These are phyloP conservation scores for Giardia muris DNA, from an alignment of 208 protist species.

Conservation along the genomic window DNA sequence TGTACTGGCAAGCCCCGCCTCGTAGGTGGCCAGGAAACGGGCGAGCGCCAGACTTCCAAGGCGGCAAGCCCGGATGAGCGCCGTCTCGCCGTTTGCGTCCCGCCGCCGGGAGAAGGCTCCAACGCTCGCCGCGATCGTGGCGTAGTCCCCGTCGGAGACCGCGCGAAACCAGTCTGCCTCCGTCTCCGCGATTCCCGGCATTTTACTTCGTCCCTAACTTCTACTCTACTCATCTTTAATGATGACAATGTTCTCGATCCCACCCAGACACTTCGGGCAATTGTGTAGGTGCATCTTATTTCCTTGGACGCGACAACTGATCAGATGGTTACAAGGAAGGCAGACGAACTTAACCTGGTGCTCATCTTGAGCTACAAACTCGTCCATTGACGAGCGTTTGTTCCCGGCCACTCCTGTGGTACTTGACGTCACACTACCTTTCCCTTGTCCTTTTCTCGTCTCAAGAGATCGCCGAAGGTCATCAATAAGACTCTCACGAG, in stretches of 20 bases:
- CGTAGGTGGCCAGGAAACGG: not conserved
- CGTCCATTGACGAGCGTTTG: too few relatives aligned
- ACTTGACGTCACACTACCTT: too few relatives aligned
- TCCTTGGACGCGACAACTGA: not conserved
- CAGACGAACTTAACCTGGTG: not conserved
- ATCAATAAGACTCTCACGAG: too few relatives aligned
- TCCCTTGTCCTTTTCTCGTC: too few relatives aligned
- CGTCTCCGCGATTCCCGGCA: too few relatives aligned
- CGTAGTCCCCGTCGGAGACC: not conserved
- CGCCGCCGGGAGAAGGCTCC: not conserved
- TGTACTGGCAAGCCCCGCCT: not conserved
- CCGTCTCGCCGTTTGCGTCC: not conserved
- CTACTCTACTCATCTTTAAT: not conserved
- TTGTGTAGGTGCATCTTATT: constrained; percentile 3
- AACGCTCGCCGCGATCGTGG: not conserved
- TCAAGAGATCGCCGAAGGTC: too few relatives aligned
- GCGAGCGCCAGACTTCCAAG: not conserved
- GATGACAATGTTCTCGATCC: not conserved
- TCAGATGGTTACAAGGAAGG: not conserved
- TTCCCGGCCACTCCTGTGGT: too few relatives aligned
- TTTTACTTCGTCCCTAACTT: not conserved
- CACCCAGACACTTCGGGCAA: not conserved
- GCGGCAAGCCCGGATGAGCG: not conserved
- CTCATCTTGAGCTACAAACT: not conserved
- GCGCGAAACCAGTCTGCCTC: not conserved